Evolutionary conservation across 83 land plant species (phyloP).

Genomic region (Picea engelmannii): DNA sequence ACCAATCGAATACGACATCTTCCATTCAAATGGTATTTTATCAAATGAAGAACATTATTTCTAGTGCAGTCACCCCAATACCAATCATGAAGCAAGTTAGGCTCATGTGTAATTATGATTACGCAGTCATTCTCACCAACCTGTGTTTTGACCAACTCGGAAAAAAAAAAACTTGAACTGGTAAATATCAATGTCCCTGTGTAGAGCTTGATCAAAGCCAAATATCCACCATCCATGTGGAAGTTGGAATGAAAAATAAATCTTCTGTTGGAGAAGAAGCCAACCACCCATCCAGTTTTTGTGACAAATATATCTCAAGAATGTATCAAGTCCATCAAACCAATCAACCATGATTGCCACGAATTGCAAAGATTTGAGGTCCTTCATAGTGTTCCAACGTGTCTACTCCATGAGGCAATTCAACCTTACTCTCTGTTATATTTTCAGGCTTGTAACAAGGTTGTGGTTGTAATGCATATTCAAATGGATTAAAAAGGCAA

Average conservation of each 20-base stretch:
- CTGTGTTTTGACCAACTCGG: slow-evolving; percentile 69
- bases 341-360: too few species aligned
- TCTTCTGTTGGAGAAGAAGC: slow-evolving; percentile 96
- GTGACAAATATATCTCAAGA: slow-evolving; percentile 94
- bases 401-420: too few species aligned
- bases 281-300: slow-evolving; percentile 99
- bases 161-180: slow-evolving; percentile 86
- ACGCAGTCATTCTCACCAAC: slow-evolving; percentile 76
- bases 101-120: slow-evolving; percentile 93
- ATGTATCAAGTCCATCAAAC: slow-evolving; percentile 72
- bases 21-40: slow-evolving; percentile 78
- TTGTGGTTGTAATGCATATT: too few species aligned
- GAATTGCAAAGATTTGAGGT: too few species aligned
- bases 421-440: too few species aligned
- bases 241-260: slow-evolving; percentile 91
- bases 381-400: too few species aligned
- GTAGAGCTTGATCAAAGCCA: slow-evolving; percentile 96
- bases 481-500: too few species aligned
- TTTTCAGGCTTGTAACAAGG: too few species aligned
- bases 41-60: slow-evolving; percentile 78
- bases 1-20: slow-evolving; percentile 90
- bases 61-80: slow-evolving; percentile 81
- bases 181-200: slow-evolving; percentile 92
- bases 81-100: slow-evolving; percentile 96
- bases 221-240: slow-evolving; percentile 99